Conservation (phyloP, 352 stramenopile species). For the Globisporangium barbulae region DNA sequence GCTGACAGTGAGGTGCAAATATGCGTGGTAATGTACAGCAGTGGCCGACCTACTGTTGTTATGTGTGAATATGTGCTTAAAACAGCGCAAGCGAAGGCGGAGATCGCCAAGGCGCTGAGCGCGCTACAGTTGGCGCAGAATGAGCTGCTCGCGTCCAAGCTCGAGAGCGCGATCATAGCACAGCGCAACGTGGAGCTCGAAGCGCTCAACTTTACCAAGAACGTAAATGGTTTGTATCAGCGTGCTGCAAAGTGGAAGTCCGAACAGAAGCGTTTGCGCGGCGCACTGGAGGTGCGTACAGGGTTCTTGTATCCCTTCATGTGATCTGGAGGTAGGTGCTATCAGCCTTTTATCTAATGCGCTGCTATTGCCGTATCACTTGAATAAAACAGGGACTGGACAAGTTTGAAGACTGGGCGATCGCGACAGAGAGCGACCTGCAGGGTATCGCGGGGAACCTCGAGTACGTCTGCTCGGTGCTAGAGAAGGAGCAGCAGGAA, state of each 20-base stretch:
- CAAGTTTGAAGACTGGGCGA: conserved; percentile 55
- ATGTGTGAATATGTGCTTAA: background rate
- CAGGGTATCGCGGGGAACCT: conserved; percentile 57
- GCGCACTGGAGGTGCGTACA: conserved; percentile 29
- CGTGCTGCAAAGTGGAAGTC: conserved; percentile 62
- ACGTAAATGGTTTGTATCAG: conserved; percentile 54
- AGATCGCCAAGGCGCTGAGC: conserved; percentile 34
- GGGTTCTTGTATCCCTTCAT: background rate
- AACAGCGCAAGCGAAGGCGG: conserved; percentile 21
- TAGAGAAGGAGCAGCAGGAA: conserved; percentile 44
- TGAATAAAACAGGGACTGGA: conserved; percentile 31
- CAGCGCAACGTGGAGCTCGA: conserved; percentile 62
- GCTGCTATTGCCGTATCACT: background rate
- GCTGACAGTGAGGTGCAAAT: background rate
- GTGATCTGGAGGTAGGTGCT: background rate
- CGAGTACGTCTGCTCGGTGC: conserved; percentile 63
- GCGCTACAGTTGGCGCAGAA: conserved; percentile 39
- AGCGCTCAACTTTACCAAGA: conserved; percentile 55
- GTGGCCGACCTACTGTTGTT: conserved; percentile 1
- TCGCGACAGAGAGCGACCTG: conserved; percentile 39
- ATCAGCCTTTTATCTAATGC: background rate
- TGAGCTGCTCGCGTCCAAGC: conserved; percentile 35
- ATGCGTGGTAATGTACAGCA: background rate
- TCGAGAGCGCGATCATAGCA: conserved; percentile 46
- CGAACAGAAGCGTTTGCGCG: conserved; percentile 60